Evolutionary conservation across 169 alveolate species (phyloP), one percentile per base, ranked within the genome.

Genomic region (Eimeria tenella): DNA sequence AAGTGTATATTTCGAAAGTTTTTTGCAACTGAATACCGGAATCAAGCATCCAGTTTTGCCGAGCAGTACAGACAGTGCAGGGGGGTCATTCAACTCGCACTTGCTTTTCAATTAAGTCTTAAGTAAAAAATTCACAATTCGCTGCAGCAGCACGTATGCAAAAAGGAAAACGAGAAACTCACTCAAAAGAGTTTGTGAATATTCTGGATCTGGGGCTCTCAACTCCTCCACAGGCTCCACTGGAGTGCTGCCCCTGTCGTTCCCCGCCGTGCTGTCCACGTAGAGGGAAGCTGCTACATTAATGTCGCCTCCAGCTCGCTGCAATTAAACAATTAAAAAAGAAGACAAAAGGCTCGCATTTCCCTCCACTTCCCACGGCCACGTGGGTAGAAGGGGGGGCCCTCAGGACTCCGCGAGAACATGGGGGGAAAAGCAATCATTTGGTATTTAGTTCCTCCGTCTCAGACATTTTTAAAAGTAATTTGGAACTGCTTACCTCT

Each of bases 171-270:
- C 73, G n/a, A 53, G 49, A 55, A 52, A 21, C 88, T 42, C 70
- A 79, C 88, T 55, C n/a, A 79, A 70, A 25, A 79, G 88, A 21
- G 88, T 79, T n/a, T 79, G 88, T n/a, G 88, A 31, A 21, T 79
- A 79, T 50, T 79, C 71, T 13, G 88, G 88, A 55, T 79, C 88
- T 23, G 88, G 88, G 73, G 88, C 88, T 70, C 88, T 79, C 53
- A 79, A 52, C 6, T 60, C 88, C n/a, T 79, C 88, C 25, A 21
- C 84, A 13, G 58, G 5, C 42, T 8, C 52, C 65, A 21, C 62
- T 52, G 73, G 49, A 5, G 87, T 31, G 42, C 52, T 21, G 19
- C 62, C 73, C 49, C 55, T 52, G 53, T 55, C 73, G 21, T 23
- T 55, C 52, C 25, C 49, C 56, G 63, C 88, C 10, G 53, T 23